Evolutionary conservation across 129 eudicot genomes (phyloP).

Genomic region (Tagetes patula): DNA sequence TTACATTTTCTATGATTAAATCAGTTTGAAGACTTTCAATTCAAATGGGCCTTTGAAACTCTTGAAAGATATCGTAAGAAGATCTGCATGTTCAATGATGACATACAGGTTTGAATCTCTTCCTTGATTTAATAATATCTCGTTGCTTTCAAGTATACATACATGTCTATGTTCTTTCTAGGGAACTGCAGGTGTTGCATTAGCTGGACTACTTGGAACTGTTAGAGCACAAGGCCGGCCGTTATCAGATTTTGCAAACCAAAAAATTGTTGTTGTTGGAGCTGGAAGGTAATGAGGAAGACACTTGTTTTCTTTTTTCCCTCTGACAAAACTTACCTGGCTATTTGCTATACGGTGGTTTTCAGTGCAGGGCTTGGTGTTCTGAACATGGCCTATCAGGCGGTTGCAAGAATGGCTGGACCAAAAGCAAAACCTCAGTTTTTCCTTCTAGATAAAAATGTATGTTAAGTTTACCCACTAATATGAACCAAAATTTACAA

Average conservation of each 20-base stretch:
- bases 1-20: conserved; percentile 20
- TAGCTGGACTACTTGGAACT: conserved; percentile 96
- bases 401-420: conserved; percentile 82
- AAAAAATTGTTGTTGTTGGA: conserved; percentile 92
- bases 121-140: not conserved
- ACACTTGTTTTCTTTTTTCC: not conserved
- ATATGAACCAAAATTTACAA: conserved; percentile 11
- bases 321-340: conserved; percentile 17
- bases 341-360: conserved; percentile 27
- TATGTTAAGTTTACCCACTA: conserved; percentile 27
- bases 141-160: not conserved
- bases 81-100: conserved; percentile 99
- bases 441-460: conserved; percentile 89
- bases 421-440: conserved; percentile 76
- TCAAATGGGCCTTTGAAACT: conserved; percentile 98
- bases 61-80: conserved; percentile 77
- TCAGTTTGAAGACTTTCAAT: conserved; percentile 96
- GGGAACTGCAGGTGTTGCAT: conserved; percentile 99
- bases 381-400: conserved; percentile 85
- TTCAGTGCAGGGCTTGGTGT: conserved; percentile 99
- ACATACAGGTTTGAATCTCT: conserved; percentile 64
- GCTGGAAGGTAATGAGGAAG: conserved; percentile 74
- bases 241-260: conserved; percentile 79
- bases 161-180: conserved; percentile 36
- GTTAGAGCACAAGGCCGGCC: conserved; percentile 95